Conservation (phyloP, 306 rosid genomes). For the Lagenaria siceraria region DNA sequence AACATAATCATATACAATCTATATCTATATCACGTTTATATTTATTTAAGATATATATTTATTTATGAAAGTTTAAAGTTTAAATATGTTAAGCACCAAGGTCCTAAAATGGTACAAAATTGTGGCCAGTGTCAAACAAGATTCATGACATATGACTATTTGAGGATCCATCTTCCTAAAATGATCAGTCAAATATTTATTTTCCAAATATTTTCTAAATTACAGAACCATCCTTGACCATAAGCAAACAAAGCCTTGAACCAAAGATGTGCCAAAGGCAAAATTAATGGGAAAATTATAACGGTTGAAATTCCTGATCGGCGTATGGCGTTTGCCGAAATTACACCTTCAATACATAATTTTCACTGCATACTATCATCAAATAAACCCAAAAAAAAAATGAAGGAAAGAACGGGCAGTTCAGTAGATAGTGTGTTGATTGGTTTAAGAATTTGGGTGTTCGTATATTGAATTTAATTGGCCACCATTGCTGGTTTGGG, state of each 20-base stretch:
- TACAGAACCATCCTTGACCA: background rate
- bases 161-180: no score
- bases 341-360: background rate
- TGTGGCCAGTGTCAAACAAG: no score
- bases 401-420: background rate
- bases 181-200: background rate
- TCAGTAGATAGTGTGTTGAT: background rate
- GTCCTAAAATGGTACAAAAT: no score
- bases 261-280: background rate
- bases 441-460: background rate
- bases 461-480: background rate
- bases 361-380: background rate
- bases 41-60: no score
- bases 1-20: no score
- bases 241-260: no score
- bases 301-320: background rate
- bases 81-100: no score
- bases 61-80: no score
- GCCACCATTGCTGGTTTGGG: slow-evolving; percentile 1
- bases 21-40: no score
- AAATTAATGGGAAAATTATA: background rate
- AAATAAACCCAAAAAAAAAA: background rate
- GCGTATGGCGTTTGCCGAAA: background rate
- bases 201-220: no score
- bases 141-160: no score